Conservation (phyloP, 306 rosid species). For the Rosa persica region DNA sequence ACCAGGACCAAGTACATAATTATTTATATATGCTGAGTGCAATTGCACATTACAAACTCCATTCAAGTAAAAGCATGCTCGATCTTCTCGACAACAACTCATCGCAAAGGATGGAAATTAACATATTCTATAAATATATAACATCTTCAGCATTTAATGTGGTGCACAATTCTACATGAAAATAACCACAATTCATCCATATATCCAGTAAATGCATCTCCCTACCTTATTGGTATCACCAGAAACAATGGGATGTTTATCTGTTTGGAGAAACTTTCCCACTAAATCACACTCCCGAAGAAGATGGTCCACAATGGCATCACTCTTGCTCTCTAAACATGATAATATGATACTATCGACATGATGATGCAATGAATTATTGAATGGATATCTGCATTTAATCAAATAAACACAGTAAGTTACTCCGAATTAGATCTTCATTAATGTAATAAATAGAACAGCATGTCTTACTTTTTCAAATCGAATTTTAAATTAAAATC, state of each 20-base stretch:
- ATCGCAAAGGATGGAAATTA: slow-evolving; percentile 9
- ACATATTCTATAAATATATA: neutral
- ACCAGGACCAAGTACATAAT: slow-evolving; percentile 5
- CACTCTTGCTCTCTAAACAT: slow-evolving; percentile 84
- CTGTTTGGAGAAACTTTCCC: slow-evolving; percentile 70
- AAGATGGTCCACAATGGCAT: slow-evolving; percentile 67
- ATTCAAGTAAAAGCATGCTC: slow-evolving; percentile 8
- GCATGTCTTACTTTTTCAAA: neutral
- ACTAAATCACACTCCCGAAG: slow-evolving; percentile 81
- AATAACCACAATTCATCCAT: slow-evolving; percentile 19
- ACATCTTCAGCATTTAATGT: neutral
- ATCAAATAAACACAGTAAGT: slow-evolving; percentile 18
- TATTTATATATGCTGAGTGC: slow-evolving; percentile 2
- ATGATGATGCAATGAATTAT: slow-evolving; percentile 87
- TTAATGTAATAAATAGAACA: neutral
- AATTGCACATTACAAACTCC: slow-evolving; percentile 11
- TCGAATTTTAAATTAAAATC: too few species aligned
- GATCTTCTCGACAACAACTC: neutral
- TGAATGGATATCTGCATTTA: slow-evolving; percentile 84
- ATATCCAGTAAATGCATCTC: slow-evolving; percentile 27
- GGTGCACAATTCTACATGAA: neutral
- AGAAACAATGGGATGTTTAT: slow-evolving; percentile 62
- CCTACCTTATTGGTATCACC: slow-evolving; percentile 63
- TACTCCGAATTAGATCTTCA: slow-evolving; percentile 11
- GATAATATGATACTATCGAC: slow-evolving; percentile 81